These are phyloP conservation scores for Dryas octopetala DNA, from an alignment of 306 rosid genomes.

Conservation along the genomic window DNA sequence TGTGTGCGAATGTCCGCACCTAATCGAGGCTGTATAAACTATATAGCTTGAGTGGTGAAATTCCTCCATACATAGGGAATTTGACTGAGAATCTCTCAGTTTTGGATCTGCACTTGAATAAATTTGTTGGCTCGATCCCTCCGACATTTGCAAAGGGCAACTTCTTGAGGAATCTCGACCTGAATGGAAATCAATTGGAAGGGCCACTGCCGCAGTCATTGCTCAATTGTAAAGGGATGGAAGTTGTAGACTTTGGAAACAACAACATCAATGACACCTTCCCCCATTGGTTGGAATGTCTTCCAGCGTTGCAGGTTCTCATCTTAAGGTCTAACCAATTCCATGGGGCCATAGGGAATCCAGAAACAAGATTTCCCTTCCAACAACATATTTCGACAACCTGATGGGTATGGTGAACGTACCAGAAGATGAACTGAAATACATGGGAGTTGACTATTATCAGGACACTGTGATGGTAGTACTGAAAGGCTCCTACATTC, in stretches of 20 bases:
- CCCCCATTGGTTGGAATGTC: constrained; percentile 10
- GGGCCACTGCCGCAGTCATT: background rate
- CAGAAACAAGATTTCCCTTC: background rate
- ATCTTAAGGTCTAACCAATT: constrained; percentile 5
- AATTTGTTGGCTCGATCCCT: background rate
- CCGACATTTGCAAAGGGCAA: background rate
- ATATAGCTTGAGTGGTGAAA: background rate
- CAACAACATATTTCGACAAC: background rate
- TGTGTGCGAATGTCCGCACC: too few species aligned
- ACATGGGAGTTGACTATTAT: background rate
- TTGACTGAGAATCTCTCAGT: background rate
- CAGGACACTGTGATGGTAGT: background rate
- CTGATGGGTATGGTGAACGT: background rate
- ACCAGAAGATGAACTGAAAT: background rate
- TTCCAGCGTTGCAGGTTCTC: background rate
- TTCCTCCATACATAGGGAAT: background rate
- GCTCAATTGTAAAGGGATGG: background rate
- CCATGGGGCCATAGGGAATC: background rate
- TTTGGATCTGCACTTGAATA: constrained; percentile 6
- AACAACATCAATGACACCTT: constrained; percentile 2
- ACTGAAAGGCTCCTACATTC: background rate
- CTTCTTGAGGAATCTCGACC: background rate
- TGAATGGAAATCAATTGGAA: constrained; percentile 15
- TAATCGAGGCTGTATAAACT: too few species aligned
- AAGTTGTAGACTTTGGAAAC: constrained; percentile 8